A percentile compares a stretch with the other conserved stretches of the same genome.
Evolutionary conservation across 257 asterid genomes (phyloP).

Genomic region (Solanum etuberosum): DNA sequence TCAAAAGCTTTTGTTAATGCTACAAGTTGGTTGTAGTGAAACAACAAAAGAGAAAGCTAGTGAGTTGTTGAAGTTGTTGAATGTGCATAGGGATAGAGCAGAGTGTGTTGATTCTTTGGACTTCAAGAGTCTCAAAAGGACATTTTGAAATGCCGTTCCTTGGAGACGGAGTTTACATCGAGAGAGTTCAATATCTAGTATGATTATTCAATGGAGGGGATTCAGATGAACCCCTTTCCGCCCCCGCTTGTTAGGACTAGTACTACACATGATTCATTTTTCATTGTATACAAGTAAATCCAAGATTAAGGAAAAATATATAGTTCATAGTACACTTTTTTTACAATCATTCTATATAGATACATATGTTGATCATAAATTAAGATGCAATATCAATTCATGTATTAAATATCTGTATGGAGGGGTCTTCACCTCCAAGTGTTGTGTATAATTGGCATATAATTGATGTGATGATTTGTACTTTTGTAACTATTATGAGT

Average conservation of each 20-base stretch:
- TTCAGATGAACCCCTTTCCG: background rate
- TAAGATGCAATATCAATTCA: background rate
- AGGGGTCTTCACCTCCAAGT: background rate
- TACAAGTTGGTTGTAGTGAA: constrained; percentile 41
- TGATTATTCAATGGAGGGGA: background rate
- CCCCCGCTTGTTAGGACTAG: background rate
- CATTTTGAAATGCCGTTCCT: constrained; percentile 6
- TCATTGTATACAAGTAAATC: background rate
- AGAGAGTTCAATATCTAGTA: background rate
- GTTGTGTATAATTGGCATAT: background rate
- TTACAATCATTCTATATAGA: background rate
- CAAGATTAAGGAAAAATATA: background rate
- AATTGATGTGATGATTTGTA: background rate
- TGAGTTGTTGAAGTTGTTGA: constrained; percentile 33
- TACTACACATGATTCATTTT: background rate
- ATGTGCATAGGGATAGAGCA: constrained; percentile 16
- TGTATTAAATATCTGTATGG: background rate
- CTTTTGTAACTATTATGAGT: background rate
- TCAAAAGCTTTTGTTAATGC: constrained; percentile 35
- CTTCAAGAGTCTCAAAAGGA: constrained; percentile 30
- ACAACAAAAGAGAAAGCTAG: constrained; percentile 35
- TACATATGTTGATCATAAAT: background rate
- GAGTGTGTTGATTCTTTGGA: constrained; percentile 42
- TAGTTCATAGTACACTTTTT: background rate
- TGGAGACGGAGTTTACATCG: too few relatives aligned